These are phyloP conservation scores for Helotiales sp. DNA, from an alignment of 2,329 filamentous ascomycete genomes.

Conservation along the genomic window DNA sequence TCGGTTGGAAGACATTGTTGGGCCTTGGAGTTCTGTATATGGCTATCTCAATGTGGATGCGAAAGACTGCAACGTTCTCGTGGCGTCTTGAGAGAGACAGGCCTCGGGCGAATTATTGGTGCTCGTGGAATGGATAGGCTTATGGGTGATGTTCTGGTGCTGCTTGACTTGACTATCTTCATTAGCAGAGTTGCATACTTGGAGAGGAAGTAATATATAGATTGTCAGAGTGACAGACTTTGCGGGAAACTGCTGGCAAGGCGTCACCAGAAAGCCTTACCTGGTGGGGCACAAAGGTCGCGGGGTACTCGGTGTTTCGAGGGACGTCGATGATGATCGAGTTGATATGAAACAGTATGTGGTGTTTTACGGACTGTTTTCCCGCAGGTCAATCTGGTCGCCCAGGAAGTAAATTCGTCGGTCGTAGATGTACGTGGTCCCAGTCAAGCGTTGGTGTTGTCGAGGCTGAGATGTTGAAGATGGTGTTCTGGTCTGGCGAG, in stretches of 20 bases:
- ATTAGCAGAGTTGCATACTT: background rate
- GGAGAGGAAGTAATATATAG: background rate
- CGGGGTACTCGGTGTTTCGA: constrained; percentile 18
- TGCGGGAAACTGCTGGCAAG: constrained; percentile 12
- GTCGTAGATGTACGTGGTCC: constrained; percentile 7
- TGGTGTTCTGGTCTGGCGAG: background rate
- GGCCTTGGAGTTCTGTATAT: background rate
- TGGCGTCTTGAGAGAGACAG: background rate
- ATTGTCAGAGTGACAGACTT: background rate
- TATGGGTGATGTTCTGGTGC: background rate
- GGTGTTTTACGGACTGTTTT: background rate
- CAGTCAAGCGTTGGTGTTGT: constrained; percentile 13
- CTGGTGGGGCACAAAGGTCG: constrained; percentile 5
- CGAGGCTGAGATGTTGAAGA: constrained; percentile 14
- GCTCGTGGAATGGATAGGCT: background rate
- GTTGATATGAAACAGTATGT: background rate
- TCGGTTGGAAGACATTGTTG: constrained; percentile 35
- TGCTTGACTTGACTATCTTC: background rate
- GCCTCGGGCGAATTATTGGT: background rate
- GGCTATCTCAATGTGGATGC: background rate
- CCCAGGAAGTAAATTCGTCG: background rate
- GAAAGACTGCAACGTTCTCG: too few species aligned
- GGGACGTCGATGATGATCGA: background rate
- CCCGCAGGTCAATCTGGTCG: background rate
- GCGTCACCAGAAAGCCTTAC: constrained; percentile 21